These are phyloP conservation scores for Coniochaeta prunicola DNA, from an alignment of 2,329 filamentous ascomycete species.

Conservation along the genomic window DNA sequence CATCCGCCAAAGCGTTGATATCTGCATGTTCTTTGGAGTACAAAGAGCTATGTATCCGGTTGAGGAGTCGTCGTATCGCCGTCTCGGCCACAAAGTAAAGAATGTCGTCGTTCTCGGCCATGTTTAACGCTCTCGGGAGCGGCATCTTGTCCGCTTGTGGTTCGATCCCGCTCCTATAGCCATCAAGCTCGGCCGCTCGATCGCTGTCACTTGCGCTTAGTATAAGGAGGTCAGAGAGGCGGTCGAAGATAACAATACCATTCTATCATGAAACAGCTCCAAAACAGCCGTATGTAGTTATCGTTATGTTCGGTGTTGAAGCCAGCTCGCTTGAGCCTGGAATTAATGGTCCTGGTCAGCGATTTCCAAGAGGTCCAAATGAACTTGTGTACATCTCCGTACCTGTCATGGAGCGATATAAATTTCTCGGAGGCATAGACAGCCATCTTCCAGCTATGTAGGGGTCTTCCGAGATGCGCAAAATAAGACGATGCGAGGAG, in stretches of 20 bases:
- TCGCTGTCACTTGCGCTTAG: conserved; percentile 8
- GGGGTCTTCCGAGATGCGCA: conserved; percentile 22
- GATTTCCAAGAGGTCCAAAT: conserved; percentile 7
- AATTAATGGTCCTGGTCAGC: neutral
- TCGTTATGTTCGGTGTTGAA: conserved; percentile 12
- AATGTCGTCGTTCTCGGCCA: conserved; percentile 16
- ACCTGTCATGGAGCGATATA: conserved; percentile 14
- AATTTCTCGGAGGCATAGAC: conserved; percentile 16
- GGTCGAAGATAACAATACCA: conserved; percentile 5
- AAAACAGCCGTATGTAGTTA: conserved; percentile 16
- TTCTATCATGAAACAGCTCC: conserved; percentile 24
- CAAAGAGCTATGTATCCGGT: conserved; percentile 24
- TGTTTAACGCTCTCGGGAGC: conserved; percentile 18
- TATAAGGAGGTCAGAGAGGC: neutral
- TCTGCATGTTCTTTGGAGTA: conserved; percentile 19
- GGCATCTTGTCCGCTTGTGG: conserved; percentile 21
- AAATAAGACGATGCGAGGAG: conserved; percentile 25
- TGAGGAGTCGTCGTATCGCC: conserved; percentile 22
- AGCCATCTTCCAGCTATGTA: conserved; percentile 26
- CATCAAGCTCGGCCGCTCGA: conserved; percentile 22
- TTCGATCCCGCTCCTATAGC: conserved; percentile 23
- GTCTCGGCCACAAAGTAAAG: conserved; percentile 23
- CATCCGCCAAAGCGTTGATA: conserved; percentile 19
- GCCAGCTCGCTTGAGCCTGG: conserved; percentile 8
- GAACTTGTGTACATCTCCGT: conserved; percentile 11